Percentiles rank a stretch among this genome's conserved stretches.
Conservation (phyloP, 2,329 filamentous ascomycete species). For the Metarhizium rileyi region DNA sequence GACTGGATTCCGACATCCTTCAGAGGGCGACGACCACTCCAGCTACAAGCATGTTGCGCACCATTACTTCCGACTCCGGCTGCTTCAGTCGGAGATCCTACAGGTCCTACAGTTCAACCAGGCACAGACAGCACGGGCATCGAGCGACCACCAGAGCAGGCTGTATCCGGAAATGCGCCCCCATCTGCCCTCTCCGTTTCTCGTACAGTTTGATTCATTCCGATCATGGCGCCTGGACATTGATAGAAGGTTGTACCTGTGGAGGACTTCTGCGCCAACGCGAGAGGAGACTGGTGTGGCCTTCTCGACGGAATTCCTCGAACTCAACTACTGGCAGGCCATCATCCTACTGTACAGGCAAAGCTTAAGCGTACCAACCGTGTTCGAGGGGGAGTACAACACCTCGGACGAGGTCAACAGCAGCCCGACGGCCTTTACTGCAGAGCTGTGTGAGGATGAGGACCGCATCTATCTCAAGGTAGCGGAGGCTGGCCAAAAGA, state of each 20-base stretch:
- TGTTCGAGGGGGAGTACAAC: slow-evolving; percentile 71
- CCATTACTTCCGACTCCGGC: slow-evolving; percentile 81
- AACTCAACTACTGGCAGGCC: slow-evolving; percentile 96
- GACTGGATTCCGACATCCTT: slow-evolving; percentile 57
- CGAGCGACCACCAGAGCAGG: slow-evolving; percentile 51
- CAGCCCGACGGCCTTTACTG: slow-evolving; percentile 49
- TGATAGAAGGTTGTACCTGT: slow-evolving; percentile 70
- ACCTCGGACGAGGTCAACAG: slow-evolving; percentile 55
- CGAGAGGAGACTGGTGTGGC: slow-evolving; percentile 73
- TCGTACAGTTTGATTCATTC: slow-evolving; percentile 76
- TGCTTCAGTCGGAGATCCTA: slow-evolving; percentile 89
- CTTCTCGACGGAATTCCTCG: slow-evolving; percentile 82
- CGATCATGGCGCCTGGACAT: slow-evolving; percentile 82
- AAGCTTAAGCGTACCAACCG: slow-evolving; percentile 74
- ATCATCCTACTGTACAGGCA: slow-evolving; percentile 94
- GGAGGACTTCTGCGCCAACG: slow-evolving; percentile 75
- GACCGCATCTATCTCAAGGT: slow-evolving; percentile 90
- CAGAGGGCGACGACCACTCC: slow-evolving; percentile 47
- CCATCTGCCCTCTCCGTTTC: slow-evolving; percentile 72
- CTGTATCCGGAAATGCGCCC: slow-evolving; percentile 67
- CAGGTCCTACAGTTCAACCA: slow-evolving; percentile 92
- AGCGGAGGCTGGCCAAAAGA: slow-evolving; percentile 88
- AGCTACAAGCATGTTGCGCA: slow-evolving; percentile 87
- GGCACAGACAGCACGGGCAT: slow-evolving; percentile 63
- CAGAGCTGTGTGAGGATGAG: slow-evolving; percentile 68